phyloP scores from a whole-genome alignment of 2,329 filamentous ascomycete species.

The Dothistroma septosporum region DNA sequence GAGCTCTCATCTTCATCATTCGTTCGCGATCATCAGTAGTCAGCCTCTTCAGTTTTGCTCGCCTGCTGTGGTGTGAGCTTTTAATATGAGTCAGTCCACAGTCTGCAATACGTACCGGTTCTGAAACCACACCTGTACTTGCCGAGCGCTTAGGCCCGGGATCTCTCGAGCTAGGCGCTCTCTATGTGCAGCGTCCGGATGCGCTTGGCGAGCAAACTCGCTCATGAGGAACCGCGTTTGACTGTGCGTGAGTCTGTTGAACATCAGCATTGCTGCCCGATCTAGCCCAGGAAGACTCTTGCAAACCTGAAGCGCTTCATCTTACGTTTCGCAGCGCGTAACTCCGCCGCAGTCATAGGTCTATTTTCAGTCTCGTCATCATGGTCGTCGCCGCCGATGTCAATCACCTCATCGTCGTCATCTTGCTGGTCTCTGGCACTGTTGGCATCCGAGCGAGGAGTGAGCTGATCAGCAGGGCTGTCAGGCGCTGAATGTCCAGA shows the following conservation, averaged over 20 bases:
- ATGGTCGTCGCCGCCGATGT: slow-evolving; percentile 33
- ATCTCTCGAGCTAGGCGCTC: slow-evolving; percentile 86
- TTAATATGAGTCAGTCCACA: slow-evolving; percentile 9
- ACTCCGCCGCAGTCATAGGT: slow-evolving; percentile 45
- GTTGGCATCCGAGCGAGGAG: slow-evolving; percentile 40
- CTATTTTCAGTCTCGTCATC: slow-evolving; percentile 29
- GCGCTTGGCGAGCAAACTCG: slow-evolving; percentile 90
- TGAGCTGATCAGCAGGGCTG: slow-evolving; percentile 44
- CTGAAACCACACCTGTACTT: slow-evolving; percentile 98
- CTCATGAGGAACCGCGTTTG: slow-evolving; percentile 98
- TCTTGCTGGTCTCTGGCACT: slow-evolving; percentile 34
- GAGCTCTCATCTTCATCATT: slow-evolving; percentile 57
- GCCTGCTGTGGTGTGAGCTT: slow-evolving; percentile 37
- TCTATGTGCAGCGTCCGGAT: slow-evolving; percentile 85
- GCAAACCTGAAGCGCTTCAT: slow-evolving; percentile 73
- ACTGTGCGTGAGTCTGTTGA: slow-evolving; percentile 76
- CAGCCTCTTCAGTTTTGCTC: slow-evolving; percentile 59
- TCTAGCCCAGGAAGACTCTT: not conserved
- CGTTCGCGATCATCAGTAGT: slow-evolving; percentile 59
- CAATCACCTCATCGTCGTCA: slow-evolving; percentile 40
- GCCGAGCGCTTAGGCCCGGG: slow-evolving; percentile 81
- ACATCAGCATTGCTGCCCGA: slow-evolving; percentile 16
- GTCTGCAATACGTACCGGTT: slow-evolving; percentile 65
- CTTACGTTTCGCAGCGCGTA: slow-evolving; percentile 49
- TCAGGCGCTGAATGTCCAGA: slow-evolving; percentile 45